Conservation (phyloP, 2,329 filamentous ascomycete genomes). For the Fusarium brachygibbosum region DNA sequence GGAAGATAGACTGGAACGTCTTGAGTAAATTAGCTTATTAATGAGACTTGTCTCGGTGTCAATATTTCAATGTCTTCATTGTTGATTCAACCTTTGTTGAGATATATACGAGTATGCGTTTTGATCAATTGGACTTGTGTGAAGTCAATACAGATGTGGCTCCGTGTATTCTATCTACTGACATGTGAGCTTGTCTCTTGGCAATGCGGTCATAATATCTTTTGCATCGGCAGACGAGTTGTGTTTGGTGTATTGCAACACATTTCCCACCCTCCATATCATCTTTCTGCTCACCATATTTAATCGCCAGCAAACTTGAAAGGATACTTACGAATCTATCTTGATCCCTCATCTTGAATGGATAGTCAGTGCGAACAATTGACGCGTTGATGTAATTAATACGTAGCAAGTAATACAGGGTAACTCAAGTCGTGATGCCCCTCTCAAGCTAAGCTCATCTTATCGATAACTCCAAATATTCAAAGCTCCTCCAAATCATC, state of each 20-base stretch:
- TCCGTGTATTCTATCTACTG: not conserved
- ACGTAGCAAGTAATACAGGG: constrained; percentile 21
- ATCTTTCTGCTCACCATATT: not conserved
- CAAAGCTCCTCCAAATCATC: constrained; percentile 23
- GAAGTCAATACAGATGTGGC: not conserved
- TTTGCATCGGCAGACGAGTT: not conserved
- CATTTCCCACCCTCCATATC: not conserved
- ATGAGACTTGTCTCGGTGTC: constrained; percentile 18
- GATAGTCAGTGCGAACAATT: not conserved
- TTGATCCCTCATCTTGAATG: not conserved
- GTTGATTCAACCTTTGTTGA: too few relatives aligned
- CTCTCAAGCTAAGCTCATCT: constrained; percentile 22
- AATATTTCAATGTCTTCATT: not conserved
- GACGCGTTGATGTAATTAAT: not conserved
- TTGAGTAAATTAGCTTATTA: constrained; percentile 28
- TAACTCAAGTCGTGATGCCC: constrained; percentile 8
- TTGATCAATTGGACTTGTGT: not conserved
- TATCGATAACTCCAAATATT: constrained; percentile 47
- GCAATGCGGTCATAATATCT: not conserved
- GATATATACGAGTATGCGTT: not conserved
- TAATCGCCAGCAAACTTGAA: not conserved
- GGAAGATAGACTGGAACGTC: constrained; percentile 22
- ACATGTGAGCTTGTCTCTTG: not conserved
- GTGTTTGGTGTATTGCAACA: not conserved
- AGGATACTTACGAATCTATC: not conserved